These are phyloP conservation scores for Cerioporus squamosus DNA, from an alignment of 1,284 basidiomycete species.

Conservation along the genomic window DNA sequence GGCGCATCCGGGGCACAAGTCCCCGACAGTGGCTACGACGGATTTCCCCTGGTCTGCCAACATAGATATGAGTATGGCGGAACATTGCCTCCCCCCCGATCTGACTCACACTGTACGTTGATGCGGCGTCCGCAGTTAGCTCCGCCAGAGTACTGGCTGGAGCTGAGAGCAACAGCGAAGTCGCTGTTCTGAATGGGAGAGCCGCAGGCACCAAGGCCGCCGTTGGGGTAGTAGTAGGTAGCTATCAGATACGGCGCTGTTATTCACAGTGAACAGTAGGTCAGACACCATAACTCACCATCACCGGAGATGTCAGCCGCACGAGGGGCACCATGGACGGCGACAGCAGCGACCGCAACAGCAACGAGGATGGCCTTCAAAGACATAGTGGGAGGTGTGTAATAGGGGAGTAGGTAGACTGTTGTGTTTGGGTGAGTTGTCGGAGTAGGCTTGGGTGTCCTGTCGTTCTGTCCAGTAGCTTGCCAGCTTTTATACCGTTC, in stretches of 20 bases:
- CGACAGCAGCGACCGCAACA: background rate
- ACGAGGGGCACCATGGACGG: background rate
- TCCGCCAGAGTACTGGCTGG: constrained; percentile 10
- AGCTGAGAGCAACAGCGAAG: constrained; percentile 17
- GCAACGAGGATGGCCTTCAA: background rate
- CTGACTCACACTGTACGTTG: background rate
- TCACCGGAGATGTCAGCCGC: background rate
- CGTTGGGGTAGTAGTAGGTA: constrained; percentile 4
- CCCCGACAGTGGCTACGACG: constrained; percentile 1
- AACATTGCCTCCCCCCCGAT: too few species aligned
- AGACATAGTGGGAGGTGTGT: background rate
- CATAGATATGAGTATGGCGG: background rate
- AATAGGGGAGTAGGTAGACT: background rate
- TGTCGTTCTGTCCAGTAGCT: background rate
- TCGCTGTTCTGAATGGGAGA: constrained; percentile 12
- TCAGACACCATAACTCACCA: background rate
- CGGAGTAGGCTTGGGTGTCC: background rate
- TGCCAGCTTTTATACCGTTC: background rate
- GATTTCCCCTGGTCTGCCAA: background rate
- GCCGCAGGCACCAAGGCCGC: constrained; percentile 8
- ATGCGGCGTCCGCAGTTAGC: constrained; percentile 14
- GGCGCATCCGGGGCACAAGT: constrained; percentile 5
- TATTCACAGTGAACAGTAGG: too few species aligned
- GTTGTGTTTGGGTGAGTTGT: background rate
- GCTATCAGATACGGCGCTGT: background rate